Base-by-base conservation (phyloP, 202 grass and related monocot species). In the Schoenoplectus tabernaemontani region DNA sequence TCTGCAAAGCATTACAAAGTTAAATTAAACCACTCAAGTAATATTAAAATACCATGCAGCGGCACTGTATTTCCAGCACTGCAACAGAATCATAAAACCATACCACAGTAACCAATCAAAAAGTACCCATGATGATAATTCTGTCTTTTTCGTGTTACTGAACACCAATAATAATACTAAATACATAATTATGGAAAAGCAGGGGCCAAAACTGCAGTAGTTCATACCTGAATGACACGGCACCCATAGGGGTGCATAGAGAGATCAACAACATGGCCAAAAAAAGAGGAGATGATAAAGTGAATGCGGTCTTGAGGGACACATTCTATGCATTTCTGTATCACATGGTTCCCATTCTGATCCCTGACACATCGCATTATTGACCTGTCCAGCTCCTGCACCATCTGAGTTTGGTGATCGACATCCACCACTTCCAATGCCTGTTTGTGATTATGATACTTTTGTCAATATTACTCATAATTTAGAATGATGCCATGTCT, bases 221-320 rank as follows among this genome's bases (percentile, higher is more conserved):
- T n/a, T 67, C 59, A 53, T 63, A 99, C 96, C 96, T 99, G 96
- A 76, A 99, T 96, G 56, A 99, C 96, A 66, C 96, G 92, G 50
- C 96, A 99, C 33, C 96, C 96, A 89, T 99, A 99, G 76, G 96
- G 96, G 86, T 99, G 96, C 66, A 84, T 99, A 34, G 96, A 99
- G 48, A 99, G 83, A 16, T 90, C 86, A 64, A 99, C 85, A 17
- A 99, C 83, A 76, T 99, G 96, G 4, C 86, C 90, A 30, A 89
- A 99, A 73, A 99, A 99, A 4, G 96, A 78, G 59, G 87, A 92
- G 68, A 95, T 88, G 32, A 99, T 91, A 48, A 96, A 99, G 23
- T 60, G 81, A 60, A 99, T 93, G 81, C 77, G 90, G 76, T 91
- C 88, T 80, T 93, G 92, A 60, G 96, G 90, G 76, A 96, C 86